Evolutionary conservation across 805 yeast species (phyloP), one percentile per base, ranked within the genome.

Genomic region (Monosporozyma aerobia): DNA sequence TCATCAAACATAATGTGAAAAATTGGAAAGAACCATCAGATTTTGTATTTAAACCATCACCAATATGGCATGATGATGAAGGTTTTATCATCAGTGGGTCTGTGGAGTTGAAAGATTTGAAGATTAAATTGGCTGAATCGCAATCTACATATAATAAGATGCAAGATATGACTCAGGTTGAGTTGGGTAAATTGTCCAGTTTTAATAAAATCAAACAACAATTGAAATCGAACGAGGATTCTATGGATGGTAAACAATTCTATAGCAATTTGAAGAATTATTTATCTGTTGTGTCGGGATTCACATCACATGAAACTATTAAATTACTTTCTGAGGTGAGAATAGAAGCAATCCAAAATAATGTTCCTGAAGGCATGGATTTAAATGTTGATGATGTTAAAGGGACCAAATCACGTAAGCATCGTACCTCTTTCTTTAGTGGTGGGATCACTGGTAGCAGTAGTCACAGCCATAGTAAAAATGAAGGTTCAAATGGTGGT

Each of bases 61-160:
- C 90, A 32, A 84, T 94, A 44, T 94, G 99, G 99, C 98, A 92
- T 69, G 99, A 94, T 63, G 97, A 94, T 68, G 96, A 89, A 57
- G 72, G 78, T 37, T 77, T 87, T 62, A 75, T 84, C 56, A 77
- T 81, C 1, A 73, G 77, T 5, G 77, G 78, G 45, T 82, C 78
- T 44, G 77, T 75, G 5, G 87, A 82, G 61, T 69, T 84, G 50
- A 73, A 77, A 6, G 79, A 77, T 41, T 69, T 86, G 62, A 81
- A 79, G 63, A 71, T 73, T 53, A 70, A 71, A 50, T 69, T 87
- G 54, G 78, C 78, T 5, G 57, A 65, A 41, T 70, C 77, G 0
- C 69, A 69, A 51, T 60, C 68, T 43, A 62, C 56, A 3, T 69
- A 60, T 22, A 54, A 57, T 16, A 60, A 64, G 40, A 56, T 60